Conservation (phyloP, 2,329 filamentous ascomycete species). For the Talaromyces sp. region DNA sequence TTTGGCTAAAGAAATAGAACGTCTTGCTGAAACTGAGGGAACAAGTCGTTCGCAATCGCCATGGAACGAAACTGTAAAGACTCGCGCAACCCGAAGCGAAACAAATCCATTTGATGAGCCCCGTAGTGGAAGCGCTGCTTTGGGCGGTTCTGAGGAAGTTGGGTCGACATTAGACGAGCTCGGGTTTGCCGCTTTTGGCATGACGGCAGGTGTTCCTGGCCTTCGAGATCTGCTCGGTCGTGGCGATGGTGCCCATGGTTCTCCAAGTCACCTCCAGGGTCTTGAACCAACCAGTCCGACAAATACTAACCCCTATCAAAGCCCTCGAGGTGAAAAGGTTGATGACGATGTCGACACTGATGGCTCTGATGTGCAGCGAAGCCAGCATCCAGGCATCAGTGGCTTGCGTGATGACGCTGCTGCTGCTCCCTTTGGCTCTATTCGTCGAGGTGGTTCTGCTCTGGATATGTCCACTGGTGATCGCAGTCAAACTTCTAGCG, state of each 20-base stretch:
- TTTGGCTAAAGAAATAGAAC: slow-evolving; percentile 52
- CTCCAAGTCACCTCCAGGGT: slow-evolving; percentile 47
- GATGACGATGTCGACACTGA: slow-evolving; percentile 60
- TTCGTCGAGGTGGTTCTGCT: slow-evolving; percentile 52
- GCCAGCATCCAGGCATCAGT: slow-evolving; percentile 51
- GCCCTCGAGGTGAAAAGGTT: slow-evolving; percentile 71
- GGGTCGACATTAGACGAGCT: slow-evolving; percentile 54
- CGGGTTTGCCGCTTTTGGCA: slow-evolving; percentile 59
- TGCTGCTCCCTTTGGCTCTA: slow-evolving; percentile 52
- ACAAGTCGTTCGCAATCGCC: slow-evolving; percentile 47
- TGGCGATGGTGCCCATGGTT: slow-evolving; percentile 56
- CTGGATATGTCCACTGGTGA: slow-evolving; percentile 67
- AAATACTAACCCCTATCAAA: slow-evolving; percentile 94
- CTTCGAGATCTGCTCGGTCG: slow-evolving; percentile 56
- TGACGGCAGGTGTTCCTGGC: slow-evolving; percentile 57
- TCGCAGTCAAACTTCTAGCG: slow-evolving; percentile 88
- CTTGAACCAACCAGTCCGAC: slow-evolving; percentile 80
- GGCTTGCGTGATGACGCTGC: slow-evolving; percentile 51
- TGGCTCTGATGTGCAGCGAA: slow-evolving; percentile 52
- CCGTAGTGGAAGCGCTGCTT: slow-evolving; percentile 60
- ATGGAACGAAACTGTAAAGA: slow-evolving; percentile 50
- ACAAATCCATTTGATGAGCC: slow-evolving; percentile 52
- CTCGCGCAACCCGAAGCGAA: slow-evolving; percentile 47
- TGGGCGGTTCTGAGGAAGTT: slow-evolving; percentile 71
- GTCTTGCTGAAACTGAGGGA: slow-evolving; percentile 51